Percentiles rank a stretch among this genome's conserved stretches.
Conservation (phyloP, 2,329 filamentous ascomycete genomes). For the Colletotrichum liaoningense region DNA sequence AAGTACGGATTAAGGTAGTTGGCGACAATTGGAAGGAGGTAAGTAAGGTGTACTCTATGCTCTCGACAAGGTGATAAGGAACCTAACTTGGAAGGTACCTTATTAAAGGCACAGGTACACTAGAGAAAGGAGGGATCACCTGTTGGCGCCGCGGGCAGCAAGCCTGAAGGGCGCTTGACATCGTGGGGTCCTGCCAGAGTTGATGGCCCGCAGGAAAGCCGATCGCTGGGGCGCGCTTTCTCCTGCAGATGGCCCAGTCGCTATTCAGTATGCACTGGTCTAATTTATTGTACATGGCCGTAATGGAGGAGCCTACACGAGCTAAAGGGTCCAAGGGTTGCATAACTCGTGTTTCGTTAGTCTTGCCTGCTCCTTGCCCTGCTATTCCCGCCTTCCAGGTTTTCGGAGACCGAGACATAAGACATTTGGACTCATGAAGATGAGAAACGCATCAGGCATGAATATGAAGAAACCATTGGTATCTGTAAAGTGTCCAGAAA, state of each 20-base stretch:
- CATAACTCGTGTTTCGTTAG: background rate
- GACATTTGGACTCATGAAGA: background rate
- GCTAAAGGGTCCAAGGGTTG: background rate
- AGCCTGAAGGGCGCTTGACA: background rate
- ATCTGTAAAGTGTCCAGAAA: background rate
- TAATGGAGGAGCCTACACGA: too few species aligned
- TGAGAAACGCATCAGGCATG: background rate
- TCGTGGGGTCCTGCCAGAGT: background rate
- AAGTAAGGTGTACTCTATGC: too few species aligned
- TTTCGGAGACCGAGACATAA: background rate
- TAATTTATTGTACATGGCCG: too few species aligned
- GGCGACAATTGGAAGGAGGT: too few species aligned
- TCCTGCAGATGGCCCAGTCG: conserved; percentile 8
- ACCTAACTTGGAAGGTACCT: background rate
- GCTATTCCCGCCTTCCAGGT: background rate
- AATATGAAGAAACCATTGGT: background rate
- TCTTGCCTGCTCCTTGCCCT: background rate
- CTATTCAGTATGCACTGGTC: background rate
- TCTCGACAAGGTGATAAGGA: too few species aligned
- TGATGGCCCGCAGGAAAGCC: conserved; percentile 26
- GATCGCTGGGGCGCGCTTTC: conserved; percentile 21
- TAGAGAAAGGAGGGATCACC: background rate
- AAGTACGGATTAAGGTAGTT: background rate
- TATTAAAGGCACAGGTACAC: background rate
- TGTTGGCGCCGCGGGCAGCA: background rate